Evolutionary conservation across 2,329 filamentous ascomycete genomes (phyloP).

Genomic region (Xylaria sp.): DNA sequence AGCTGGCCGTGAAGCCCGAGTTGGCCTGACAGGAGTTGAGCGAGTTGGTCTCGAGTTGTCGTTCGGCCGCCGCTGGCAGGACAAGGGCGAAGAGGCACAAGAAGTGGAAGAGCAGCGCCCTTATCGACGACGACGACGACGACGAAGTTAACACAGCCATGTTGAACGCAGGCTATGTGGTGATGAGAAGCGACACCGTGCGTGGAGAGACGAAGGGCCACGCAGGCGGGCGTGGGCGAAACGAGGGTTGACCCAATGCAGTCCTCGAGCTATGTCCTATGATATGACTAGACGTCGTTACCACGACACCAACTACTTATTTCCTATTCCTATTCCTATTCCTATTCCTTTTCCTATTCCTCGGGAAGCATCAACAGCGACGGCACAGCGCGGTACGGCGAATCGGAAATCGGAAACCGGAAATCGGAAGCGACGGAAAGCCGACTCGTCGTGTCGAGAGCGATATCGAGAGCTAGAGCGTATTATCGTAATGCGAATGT

Average conservation of each 20-base stretch:
- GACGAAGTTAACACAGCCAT: slow-evolving; percentile 27
- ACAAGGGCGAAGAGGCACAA: slow-evolving; percentile 42
- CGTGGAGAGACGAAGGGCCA: slow-evolving; percentile 15
- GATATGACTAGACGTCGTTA: neutral
- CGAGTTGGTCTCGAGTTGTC: slow-evolving; percentile 61
- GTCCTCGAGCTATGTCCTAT: neutral
- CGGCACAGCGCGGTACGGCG: slow-evolving; percentile 14
- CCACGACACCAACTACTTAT: neutral
- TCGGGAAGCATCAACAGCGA: slow-evolving; percentile 12
- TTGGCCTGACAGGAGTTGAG: slow-evolving; percentile 80
- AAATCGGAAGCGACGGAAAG: slow-evolving; percentile 19
- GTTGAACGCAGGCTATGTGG: slow-evolving; percentile 1
- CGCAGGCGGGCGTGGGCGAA: slow-evolving; percentile 18
- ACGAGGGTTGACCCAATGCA: neutral
- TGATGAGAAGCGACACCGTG: slow-evolving; percentile 7
- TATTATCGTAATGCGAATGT: neutral
- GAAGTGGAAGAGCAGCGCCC: slow-evolving; percentile 32
- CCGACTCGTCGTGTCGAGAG: slow-evolving; percentile 11
- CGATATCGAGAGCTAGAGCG: neutral
- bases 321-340: no score
- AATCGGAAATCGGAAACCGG: slow-evolving; percentile 21
- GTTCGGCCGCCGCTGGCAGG: slow-evolving; percentile 42
- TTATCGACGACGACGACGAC: slow-evolving; percentile 19
- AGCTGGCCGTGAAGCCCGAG: slow-evolving; percentile 80
- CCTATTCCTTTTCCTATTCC: no score